Percentiles rank a stretch among this genome's conserved stretches.
phyloP scores from a whole-genome alignment of 257 asterid species.

The Dorcoceras hygrometricum region DNA sequence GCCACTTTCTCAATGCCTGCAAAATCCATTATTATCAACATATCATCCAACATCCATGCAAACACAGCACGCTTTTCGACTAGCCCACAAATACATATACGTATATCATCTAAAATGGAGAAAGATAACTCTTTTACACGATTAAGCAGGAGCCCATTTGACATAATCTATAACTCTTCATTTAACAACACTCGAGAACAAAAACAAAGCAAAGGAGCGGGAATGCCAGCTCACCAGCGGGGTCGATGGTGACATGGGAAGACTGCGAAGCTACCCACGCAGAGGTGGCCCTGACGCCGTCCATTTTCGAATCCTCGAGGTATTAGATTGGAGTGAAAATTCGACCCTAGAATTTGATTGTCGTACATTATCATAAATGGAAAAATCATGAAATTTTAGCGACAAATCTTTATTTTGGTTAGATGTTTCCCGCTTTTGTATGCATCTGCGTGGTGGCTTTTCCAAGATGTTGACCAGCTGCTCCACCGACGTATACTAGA shows the following conservation, averaged over 20 bases:
- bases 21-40: neutral
- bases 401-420: conserved; percentile 14
- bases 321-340: conserved; percentile 17
- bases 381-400: neutral
- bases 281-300: conserved; percentile 67
- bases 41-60: neutral
- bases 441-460: neutral
- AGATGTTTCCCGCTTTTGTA: conserved; percentile 37
- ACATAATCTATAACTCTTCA: neutral
- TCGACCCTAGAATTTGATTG: conserved; percentile 27
- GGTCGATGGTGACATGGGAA: conserved; percentile 73
- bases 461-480: conserved; percentile 19
- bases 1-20: conserved; percentile 75
- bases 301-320: conserved; percentile 42
- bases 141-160: neutral
- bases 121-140: conserved; percentile 11
- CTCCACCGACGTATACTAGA: too few relatives aligned
- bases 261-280: conserved; percentile 94
- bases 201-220: neutral
- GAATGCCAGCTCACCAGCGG: conserved; percentile 47
- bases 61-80: conserved; percentile 4
- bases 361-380: neutral
- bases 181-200: neutral
- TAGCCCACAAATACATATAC: neutral
- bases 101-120: neutral